Conservation (phyloP, 768 basidiomycete genomes). For the Paxillus rubicundulus region DNA sequence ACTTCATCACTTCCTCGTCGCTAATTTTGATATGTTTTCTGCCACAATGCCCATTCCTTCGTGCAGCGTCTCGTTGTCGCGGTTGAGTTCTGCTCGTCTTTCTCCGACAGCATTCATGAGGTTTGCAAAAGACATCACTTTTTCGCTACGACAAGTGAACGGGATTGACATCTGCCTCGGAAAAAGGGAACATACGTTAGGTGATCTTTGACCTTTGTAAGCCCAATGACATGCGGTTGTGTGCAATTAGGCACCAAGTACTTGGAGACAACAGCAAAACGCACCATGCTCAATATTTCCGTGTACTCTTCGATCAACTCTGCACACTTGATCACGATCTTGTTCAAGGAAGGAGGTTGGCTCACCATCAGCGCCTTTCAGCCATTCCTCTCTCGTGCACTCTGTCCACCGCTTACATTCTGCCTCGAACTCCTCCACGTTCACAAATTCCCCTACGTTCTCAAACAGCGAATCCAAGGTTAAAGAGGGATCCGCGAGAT, state of each 20-base stretch:
- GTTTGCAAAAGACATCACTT: slow-evolving; percentile 15
- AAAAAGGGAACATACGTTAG: slow-evolving; percentile 18
- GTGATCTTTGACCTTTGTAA: slow-evolving; percentile 27
- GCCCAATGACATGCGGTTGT: not conserved
- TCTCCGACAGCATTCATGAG: slow-evolving; percentile 23
- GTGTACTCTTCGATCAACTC: slow-evolving; percentile 17
- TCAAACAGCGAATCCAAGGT: slow-evolving; percentile 18
- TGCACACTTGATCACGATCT: slow-evolving; percentile 5
- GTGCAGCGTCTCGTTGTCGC: slow-evolving; percentile 14
- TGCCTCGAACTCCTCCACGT: slow-evolving; percentile 18
- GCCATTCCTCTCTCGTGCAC: slow-evolving; percentile 31
- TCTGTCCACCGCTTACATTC: slow-evolving; percentile 28
- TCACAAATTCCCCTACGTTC: slow-evolving; percentile 19
- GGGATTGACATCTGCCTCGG: not conserved
- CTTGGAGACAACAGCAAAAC: not conserved
- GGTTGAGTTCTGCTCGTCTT: slow-evolving; percentile 18
- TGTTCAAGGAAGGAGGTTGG: not conserved
- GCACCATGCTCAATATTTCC: slow-evolving; percentile 23
- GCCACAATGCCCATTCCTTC: slow-evolving; percentile 19
- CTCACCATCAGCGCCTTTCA: slow-evolving; percentile 31
- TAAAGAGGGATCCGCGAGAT: slow-evolving; percentile 3
- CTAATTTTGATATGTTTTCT: slow-evolving; percentile 22
- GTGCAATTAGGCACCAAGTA: not conserved
- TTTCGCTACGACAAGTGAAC: slow-evolving; percentile 18
- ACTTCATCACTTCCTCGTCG: slow-evolving; percentile 10